Conservation (phyloP, 805 yeast species). For the Candida ortonii region DNA sequence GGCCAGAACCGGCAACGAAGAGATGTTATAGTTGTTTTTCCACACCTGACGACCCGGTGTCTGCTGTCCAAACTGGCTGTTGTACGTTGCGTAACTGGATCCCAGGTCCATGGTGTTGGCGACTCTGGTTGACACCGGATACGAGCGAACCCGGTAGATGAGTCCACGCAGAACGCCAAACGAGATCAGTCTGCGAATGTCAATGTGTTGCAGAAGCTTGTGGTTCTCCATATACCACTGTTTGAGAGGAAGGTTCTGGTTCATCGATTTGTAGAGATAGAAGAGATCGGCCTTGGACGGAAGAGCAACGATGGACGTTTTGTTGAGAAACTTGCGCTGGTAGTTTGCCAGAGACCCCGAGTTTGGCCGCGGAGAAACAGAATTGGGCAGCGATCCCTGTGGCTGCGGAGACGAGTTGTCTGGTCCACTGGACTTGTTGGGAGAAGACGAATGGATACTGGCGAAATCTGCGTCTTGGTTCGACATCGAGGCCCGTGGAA, state of each 20-base stretch:
- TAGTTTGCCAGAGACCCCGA: constrained; percentile 7
- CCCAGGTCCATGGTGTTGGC: constrained; percentile 36
- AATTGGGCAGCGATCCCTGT: constrained; percentile 1
- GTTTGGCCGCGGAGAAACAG: constrained; percentile 16
- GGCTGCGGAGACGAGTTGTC: constrained; percentile 3
- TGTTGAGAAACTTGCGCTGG: constrained; percentile 3
- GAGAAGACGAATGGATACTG: constrained; percentile 10
- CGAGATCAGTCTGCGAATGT: constrained; percentile 76
- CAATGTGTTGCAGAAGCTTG: constrained; percentile 59
- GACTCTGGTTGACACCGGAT: constrained; percentile 55
- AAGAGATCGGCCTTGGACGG: constrained; percentile 70
- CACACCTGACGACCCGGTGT: constrained; percentile 2
- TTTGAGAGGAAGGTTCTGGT: constrained; percentile 71
- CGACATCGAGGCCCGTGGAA: constrained; percentile 31
- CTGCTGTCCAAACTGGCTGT: constrained; percentile 3
- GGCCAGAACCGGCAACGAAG: constrained; percentile 20
- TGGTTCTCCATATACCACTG: constrained; percentile 79
- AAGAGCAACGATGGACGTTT: constrained; percentile 27
- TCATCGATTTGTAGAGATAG: constrained; percentile 70
- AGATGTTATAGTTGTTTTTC: constrained; percentile 16
- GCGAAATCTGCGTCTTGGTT: constrained; percentile 23
- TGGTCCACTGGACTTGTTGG: not conserved
- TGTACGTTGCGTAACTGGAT: constrained; percentile 9
- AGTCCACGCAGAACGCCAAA: constrained; percentile 84
- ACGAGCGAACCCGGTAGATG: constrained; percentile 75